Base-by-base conservation (phyloP, 345 rosid genomes). In the Fremontodendron californicum region DNA sequence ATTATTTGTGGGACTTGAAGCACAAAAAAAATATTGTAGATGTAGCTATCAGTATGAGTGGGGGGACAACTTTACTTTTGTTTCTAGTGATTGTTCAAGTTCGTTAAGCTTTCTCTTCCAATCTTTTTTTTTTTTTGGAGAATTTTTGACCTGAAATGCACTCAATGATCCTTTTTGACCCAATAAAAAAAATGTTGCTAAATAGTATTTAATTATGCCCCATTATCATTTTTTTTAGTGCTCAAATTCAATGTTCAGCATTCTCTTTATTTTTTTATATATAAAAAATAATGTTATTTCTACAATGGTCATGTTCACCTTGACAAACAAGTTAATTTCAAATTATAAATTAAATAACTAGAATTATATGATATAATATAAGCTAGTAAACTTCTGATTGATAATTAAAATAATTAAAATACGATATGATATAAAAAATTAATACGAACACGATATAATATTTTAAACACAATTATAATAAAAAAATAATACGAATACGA, bases 1-100 rank as follows among this genome's bases (percentile, higher is more conserved):
- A 77, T 81, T 68, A 76, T 67, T 16, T 81, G 83, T 72, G 83
- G 81, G 85, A 75, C 82, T 79, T 46, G 54, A 31, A 52, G 10
- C 55, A 51, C 2, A 33, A 19, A 27, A 64, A 73, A 48, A n/a
- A n/a, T n/a, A n/a, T n/a, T n/a, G n/a, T n/a, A n/a, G n/a, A n/a
- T n/a, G n/a, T n/a, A n/a, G n/a, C n/a, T n/a, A n/a, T n/a, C n/a
- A n/a, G 40, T 29, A 25, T 13, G 55, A 25, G 61, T 48, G 54
- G n/a, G 48, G 54, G n/a, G 48, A 63, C 80, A 75, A 1, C 65
- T 69, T 80, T 39, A 0, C 69, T 78, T 80, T 75, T 75, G 61
- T 52, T 75, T 65, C 68, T 67, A 45, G n/a, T 73, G 48, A 74
- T 77, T 70, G 42, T 49, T 49, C 60, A 57, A 37, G 67, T 81